Evolutionary conservation across 2,329 filamentous ascomycete species (phyloP).

Genomic region (Colletotrichum tanaceti): DNA sequence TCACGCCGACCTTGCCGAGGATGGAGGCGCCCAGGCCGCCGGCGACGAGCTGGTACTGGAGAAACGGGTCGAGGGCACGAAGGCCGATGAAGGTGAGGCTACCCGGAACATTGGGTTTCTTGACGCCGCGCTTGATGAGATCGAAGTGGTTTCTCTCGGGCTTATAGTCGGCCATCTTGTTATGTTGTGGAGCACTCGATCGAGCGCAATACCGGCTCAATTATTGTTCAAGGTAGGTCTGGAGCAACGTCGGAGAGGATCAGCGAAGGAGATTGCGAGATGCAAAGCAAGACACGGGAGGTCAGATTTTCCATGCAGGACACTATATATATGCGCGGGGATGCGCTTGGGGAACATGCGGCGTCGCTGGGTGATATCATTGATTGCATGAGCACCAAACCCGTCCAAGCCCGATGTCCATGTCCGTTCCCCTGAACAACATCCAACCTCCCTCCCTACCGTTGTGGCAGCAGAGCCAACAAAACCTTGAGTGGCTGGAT

Average conservation of each 20-base stretch:
- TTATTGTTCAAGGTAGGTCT: not conserved
- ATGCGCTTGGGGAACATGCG: constrained; percentile 18
- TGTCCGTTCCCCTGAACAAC: not conserved
- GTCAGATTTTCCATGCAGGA: not conserved
- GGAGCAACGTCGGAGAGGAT: not conserved
- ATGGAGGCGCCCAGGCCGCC: constrained; percentile 56
- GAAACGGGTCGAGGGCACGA: constrained; percentile 50
- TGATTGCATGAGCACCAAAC: not conserved
- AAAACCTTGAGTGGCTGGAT: not conserved
- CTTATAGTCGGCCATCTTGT: constrained; percentile 27
- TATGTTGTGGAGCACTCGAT: not conserved
- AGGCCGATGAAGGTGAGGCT: constrained; percentile 54
- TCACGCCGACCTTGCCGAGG: constrained; percentile 59
- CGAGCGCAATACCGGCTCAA: not conserved
- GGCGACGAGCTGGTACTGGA: constrained; percentile 50
- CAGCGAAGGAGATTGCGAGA: not conserved
- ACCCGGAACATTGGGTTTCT: constrained; percentile 49
- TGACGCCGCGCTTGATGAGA: constrained; percentile 53
- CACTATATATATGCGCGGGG: constrained; percentile 7
- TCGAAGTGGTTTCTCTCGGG: constrained; percentile 42
- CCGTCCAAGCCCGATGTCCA: not conserved
- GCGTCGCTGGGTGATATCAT: constrained; percentile 5
- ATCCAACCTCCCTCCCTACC: not conserved
- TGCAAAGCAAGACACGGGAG: not conserved
- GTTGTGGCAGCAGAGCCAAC: not conserved